These are phyloP conservation scores for Zelopaecilomyces penicillatus DNA, from an alignment of 2,329 filamentous ascomycete genomes.

Conservation along the genomic window DNA sequence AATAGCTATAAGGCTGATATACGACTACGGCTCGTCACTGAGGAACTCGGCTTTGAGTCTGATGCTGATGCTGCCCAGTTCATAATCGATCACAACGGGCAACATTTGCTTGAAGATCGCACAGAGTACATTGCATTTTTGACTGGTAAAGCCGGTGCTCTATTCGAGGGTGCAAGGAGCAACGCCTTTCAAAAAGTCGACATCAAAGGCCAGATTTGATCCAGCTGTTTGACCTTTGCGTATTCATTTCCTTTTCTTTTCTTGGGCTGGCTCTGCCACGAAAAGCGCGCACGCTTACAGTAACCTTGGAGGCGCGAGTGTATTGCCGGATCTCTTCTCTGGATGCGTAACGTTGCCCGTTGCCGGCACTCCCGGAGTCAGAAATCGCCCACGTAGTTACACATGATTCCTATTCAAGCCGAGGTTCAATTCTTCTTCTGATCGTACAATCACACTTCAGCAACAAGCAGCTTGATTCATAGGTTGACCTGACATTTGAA, in stretches of 20 bases:
- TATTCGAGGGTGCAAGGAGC: conserved; percentile 67
- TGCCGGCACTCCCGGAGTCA: too few relatives aligned
- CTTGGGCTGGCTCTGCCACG: too few relatives aligned
- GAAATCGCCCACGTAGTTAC: too few relatives aligned
- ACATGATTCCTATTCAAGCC: too few relatives aligned
- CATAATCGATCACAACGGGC: conserved; percentile 70
- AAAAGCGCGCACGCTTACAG: too few relatives aligned
- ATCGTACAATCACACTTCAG: too few relatives aligned
- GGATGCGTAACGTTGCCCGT: too few relatives aligned
- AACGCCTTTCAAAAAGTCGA: conserved; percentile 81
- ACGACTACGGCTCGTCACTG: conserved; percentile 82
- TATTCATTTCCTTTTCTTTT: conserved; percentile 2
- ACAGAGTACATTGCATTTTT: conserved; percentile 65
- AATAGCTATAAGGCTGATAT: conserved; percentile 84
- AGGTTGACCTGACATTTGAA: too few relatives aligned
- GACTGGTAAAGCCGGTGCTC: conserved; percentile 60
- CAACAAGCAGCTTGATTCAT: too few relatives aligned
- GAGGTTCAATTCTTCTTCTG: too few relatives aligned
- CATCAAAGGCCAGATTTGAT: conserved; percentile 93
- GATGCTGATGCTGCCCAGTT: conserved; percentile 88
- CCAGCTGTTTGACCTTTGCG: neutral
- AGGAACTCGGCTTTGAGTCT: conserved; percentile 92
- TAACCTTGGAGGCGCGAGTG: too few relatives aligned
- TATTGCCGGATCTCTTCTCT: too few relatives aligned
- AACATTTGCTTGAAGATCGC: conserved; percentile 69